Conservation (phyloP, 2,329 filamentous ascomycete genomes). For the Myriosclerotinia scirpicola region DNA sequence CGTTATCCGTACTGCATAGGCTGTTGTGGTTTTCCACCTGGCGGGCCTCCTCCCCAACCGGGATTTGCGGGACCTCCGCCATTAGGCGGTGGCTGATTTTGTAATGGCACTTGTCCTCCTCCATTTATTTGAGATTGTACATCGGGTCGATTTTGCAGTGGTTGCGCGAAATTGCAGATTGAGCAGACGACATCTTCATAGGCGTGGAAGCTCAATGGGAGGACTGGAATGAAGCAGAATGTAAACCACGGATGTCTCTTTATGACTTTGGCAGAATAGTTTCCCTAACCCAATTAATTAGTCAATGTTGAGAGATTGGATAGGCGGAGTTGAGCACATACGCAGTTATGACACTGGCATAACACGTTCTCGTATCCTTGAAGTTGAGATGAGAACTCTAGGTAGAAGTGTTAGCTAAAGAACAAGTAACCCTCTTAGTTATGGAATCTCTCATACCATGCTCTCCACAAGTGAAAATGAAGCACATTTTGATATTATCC, state of each 20-base stretch:
- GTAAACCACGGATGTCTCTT: constrained; percentile 74
- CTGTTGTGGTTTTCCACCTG: constrained; percentile 33
- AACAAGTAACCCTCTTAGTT: background rate
- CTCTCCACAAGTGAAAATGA: constrained; percentile 38
- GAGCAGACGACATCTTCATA: constrained; percentile 71
- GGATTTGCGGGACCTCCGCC: constrained; percentile 26
- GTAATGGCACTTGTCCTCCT: constrained; percentile 35
- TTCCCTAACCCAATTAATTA: constrained; percentile 46
- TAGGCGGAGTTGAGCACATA: constrained; percentile 28
- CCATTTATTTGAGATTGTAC: constrained; percentile 35
- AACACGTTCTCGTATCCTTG: constrained; percentile 60
- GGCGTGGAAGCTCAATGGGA: constrained; percentile 67
- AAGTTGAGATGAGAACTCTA: constrained; percentile 40
- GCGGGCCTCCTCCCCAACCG: constrained; percentile 36
- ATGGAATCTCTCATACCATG: constrained; percentile 35
- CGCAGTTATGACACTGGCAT: constrained; percentile 65
- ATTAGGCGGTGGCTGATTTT: constrained; percentile 27
- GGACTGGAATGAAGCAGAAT: constrained; percentile 73
- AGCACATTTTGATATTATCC: constrained; percentile 24
- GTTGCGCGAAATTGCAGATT: constrained; percentile 75
- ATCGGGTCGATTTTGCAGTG: constrained; percentile 49
- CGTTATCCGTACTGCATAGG: constrained; percentile 39
- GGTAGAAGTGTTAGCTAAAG: constrained; percentile 26
- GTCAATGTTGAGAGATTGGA: background rate
- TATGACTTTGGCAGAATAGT: constrained; percentile 59